Percentiles rank a stretch among this genome's conserved stretches.
Evolutionary conservation across 768 basidiomycete genomes (phyloP).

Genomic region (Suillus subalutaceus): DNA sequence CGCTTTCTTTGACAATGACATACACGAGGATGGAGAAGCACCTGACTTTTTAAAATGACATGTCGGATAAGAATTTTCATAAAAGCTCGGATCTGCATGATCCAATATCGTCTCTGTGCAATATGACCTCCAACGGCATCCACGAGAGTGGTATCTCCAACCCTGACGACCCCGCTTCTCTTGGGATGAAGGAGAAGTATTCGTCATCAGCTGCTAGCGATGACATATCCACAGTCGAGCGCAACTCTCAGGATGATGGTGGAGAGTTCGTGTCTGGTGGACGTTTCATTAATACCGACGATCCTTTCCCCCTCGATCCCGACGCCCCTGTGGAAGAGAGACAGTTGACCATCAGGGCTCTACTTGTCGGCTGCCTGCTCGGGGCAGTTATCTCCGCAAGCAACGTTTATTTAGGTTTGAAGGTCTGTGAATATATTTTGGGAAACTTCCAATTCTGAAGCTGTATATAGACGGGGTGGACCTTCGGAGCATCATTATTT

Average conservation of each 20-base stretch:
- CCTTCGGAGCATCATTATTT: constrained; percentile 65
- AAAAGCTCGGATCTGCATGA: neutral
- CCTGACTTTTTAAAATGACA: constrained; percentile 1
- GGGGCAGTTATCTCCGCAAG: constrained; percentile 62
- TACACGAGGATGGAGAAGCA: constrained; percentile 4
- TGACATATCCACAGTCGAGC: constrained; percentile 9
- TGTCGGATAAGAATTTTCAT: constrained; percentile 13
- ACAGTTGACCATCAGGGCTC: constrained; percentile 45
- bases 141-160: constrained; percentile 2
- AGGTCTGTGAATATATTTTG: constrained; percentile 29
- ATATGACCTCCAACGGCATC: constrained; percentile 1
- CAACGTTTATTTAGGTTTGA: constrained; percentile 69
- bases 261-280: neutral
- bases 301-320: constrained; percentile 58
- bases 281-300: constrained; percentile 14
- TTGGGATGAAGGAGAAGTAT: constrained; percentile 1
- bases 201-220: constrained; percentile 14
- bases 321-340: constrained; percentile 44
- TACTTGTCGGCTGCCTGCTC: constrained; percentile 53
- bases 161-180: neutral
- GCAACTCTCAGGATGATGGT: constrained; percentile 11
- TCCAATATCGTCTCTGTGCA: neutral
- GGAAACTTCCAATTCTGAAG: neutral
- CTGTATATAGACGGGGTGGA: constrained; percentile 52
- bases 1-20: neutral